phyloP scores from a whole-genome alignment of 805 yeast genomes.

The Yarrowia porcina region DNA sequence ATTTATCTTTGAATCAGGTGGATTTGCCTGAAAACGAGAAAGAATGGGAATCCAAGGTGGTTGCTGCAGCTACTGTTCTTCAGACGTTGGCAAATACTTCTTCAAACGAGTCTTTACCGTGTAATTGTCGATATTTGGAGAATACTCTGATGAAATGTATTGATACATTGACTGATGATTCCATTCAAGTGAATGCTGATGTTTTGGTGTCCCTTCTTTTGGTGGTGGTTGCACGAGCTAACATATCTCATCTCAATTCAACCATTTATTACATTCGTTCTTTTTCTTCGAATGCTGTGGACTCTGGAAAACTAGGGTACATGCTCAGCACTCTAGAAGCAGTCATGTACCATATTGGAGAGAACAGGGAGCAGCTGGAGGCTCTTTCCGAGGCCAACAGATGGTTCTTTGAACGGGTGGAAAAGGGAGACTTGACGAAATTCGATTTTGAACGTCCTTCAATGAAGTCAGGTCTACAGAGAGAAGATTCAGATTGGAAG shows the following conservation, averaged over 20 bases:
- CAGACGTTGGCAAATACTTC: constrained; percentile 40
- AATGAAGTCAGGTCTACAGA: constrained; percentile 1
- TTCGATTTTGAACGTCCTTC: constrained; percentile 5
- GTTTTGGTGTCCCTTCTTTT: constrained; percentile 68
- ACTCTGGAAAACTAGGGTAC: constrained; percentile 66
- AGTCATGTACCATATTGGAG: constrained; percentile 61
- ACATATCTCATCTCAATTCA: constrained; percentile 54
- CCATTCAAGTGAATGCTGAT: constrained; percentile 65
- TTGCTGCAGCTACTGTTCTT: constrained; percentile 49
- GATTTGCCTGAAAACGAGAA: constrained; percentile 40
- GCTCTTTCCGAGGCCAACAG: constrained; percentile 48
- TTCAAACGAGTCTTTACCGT: background rate
- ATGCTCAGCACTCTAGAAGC: constrained; percentile 82
- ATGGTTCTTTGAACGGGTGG: constrained; percentile 53
- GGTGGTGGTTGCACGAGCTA: constrained; percentile 64
- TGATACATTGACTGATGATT: background rate
- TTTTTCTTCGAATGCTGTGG: constrained; percentile 50
- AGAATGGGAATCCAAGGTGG: constrained; percentile 46
- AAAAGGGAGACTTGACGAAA: constrained; percentile 34
- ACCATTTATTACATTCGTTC: constrained; percentile 64
- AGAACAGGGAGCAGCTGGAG: constrained; percentile 43
- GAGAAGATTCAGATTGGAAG: constrained; percentile 26
- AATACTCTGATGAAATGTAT: constrained; percentile 7
- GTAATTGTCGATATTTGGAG: constrained; percentile 10
- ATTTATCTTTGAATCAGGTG: constrained; percentile 45